Conservation (phyloP, 768 basidiomycete genomes). For the Russula olivacea region DNA sequence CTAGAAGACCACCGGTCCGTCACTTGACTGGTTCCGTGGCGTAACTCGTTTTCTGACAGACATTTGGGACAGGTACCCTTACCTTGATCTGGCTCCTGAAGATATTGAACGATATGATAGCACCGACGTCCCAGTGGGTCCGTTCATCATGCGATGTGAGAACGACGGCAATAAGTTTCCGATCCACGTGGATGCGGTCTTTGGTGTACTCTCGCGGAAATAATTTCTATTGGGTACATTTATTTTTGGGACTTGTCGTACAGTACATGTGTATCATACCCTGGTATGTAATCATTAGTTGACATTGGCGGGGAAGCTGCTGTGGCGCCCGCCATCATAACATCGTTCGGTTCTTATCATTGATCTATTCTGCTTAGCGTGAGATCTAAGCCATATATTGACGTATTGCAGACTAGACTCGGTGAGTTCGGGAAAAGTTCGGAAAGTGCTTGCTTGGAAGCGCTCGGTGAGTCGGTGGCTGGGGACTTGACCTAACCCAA, state of each 20-base stretch:
- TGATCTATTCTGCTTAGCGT: too few species aligned
- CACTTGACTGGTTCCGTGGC: background rate
- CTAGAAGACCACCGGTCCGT: conserved; percentile 24
- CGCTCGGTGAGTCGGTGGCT: too few species aligned
- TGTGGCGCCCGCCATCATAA: background rate
- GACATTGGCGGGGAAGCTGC: background rate
- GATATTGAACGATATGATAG: conserved; percentile 16
- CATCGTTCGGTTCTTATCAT: background rate
- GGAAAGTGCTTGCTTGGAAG: too few species aligned
- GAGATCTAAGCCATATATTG: background rate
- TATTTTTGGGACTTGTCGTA: conserved; percentile 4
- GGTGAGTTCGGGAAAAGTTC: too few species aligned
- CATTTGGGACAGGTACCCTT: conserved; percentile 17
- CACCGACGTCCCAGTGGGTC: conserved; percentile 17
- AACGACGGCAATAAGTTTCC: background rate
- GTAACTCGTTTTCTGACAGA: background rate
- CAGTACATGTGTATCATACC: conserved; percentile 4
- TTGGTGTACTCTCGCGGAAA: conserved; percentile 40
- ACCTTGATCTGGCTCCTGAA: conserved; percentile 19
- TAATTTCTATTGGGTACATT: background rate
- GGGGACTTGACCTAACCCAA: background rate
- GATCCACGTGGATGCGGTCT: conserved; percentile 48
- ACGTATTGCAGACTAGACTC: too few species aligned
- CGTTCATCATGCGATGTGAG: conserved; percentile 21
- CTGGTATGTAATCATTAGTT: conserved; percentile 6